Evolutionary conservation across 1,139 yeast species (phyloP).

Genomic region (Lizanozyma gosingica): DNA sequence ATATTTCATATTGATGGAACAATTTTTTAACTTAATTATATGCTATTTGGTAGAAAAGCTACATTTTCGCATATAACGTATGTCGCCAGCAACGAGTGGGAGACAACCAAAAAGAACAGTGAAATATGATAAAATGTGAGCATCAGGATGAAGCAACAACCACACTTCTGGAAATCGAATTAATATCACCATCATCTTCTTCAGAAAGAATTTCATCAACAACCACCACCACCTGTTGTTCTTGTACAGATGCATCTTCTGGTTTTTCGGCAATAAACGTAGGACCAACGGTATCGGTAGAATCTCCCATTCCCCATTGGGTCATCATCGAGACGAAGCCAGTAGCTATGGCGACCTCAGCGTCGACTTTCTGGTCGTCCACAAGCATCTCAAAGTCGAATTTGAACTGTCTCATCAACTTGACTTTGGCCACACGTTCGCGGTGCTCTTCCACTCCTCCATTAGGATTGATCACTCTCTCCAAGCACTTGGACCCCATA

Average conservation of each 20-base stretch:
- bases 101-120: no score
- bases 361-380: slow-evolving; percentile 38
- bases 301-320: slow-evolving; percentile 52
- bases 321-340: slow-evolving; percentile 54
- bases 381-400: slow-evolving; percentile 51
- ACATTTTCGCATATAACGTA: no score
- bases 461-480: slow-evolving; percentile 42
- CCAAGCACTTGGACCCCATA: slow-evolving; percentile 40
- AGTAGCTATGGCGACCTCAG: slow-evolving; percentile 45
- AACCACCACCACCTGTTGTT: slow-evolving; percentile 7
- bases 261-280: slow-evolving; percentile 18
- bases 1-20: no score
- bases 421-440: slow-evolving; percentile 44
- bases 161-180: no score
- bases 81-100: no score
- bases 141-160: no score
- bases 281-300: slow-evolving; percentile 47
- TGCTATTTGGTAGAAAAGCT: no score
- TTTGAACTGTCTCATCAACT: slow-evolving; percentile 48
- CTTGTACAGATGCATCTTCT: background rate
- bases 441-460: slow-evolving; percentile 49
- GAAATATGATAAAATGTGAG: no score
- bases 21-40: no score
- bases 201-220: slow-evolving; percentile 10
- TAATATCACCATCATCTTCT: no score